These are phyloP conservation scores for Conoideocrella luteorostrata DNA, from an alignment of 2,329 filamentous ascomycete genomes.

Conservation along the genomic window DNA sequence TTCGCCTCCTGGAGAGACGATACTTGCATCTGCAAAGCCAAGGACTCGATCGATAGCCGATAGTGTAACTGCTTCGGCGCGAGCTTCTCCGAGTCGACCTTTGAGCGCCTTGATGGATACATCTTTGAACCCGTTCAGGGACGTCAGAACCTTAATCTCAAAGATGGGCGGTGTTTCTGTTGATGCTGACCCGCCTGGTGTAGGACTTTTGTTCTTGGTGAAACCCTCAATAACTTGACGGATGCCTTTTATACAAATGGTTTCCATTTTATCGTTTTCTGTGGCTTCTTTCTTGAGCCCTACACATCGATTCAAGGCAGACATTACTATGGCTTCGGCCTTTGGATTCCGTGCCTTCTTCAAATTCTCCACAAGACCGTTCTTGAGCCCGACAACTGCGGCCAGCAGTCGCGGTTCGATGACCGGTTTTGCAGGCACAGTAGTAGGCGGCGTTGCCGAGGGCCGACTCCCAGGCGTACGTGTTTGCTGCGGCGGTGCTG, in stretches of 20 bases:
- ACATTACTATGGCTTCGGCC: conserved; percentile 44
- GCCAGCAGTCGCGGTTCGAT: conserved; percentile 38
- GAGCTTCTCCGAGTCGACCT: conserved; percentile 31
- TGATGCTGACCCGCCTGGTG: conserved; percentile 21
- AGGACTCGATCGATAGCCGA: conserved; percentile 46
- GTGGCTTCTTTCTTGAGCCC: conserved; percentile 39
- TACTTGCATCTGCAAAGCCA: conserved; percentile 39
- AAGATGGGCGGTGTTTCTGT: conserved; percentile 24
- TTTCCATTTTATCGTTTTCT: conserved; percentile 40
- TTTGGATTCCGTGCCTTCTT: conserved; percentile 34
- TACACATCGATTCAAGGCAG: conserved; percentile 44
- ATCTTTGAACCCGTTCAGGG: conserved; percentile 39
- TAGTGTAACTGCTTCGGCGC: conserved; percentile 40
- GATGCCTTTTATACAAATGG: conserved; percentile 38
- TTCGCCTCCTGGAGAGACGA: conserved; percentile 27
- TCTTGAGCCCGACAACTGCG: conserved; percentile 40
- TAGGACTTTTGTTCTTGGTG: conserved; percentile 28
- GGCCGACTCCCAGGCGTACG: conserved; percentile 16
- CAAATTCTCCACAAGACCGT: conserved; percentile 39
- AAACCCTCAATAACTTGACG: conserved; percentile 38
- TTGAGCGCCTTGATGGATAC: conserved; percentile 38
- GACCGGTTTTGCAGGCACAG: conserved; percentile 26
- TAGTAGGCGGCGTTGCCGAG: conserved; percentile 18
- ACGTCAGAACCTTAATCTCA: conserved; percentile 34
- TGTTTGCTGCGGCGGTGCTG: conserved; percentile 10